Conservation (phyloP, 306 rosid species). For the Trichosanthes cucumerina region DNA sequence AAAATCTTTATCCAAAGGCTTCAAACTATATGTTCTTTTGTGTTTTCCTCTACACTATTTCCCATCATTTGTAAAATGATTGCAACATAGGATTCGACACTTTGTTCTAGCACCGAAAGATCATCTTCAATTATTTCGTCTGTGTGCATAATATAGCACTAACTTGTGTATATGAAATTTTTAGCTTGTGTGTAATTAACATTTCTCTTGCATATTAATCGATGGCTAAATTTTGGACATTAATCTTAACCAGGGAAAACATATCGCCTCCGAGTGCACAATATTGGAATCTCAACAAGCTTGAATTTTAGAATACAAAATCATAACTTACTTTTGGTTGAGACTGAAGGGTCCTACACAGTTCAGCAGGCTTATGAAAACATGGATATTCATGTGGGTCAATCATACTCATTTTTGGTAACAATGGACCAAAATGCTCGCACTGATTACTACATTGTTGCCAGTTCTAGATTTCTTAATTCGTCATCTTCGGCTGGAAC, state of each 20-base stretch:
- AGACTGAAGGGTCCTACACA: slow-evolving; percentile 72
- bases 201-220: background rate
- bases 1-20: background rate
- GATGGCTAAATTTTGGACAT: background rate
- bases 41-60: background rate
- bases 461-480: slow-evolving; percentile 89
- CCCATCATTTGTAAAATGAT: background rate
- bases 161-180: background rate
- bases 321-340: slow-evolving; percentile 62
- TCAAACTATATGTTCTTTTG: background rate
- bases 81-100: background rate
- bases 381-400: slow-evolving; percentile 87
- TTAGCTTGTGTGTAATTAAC: background rate
- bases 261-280: slow-evolving; percentile 69
- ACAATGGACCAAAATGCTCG: slow-evolving; percentile 82
- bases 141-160: background rate
- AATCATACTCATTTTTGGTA: slow-evolving; percentile 71
- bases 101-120: background rate
- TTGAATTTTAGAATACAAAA: slow-evolving; percentile 82
- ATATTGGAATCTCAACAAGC: slow-evolving; percentile 72
- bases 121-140: background rate
- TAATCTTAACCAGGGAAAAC: slow-evolving; percentile 51
- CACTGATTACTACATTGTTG: slow-evolving; percentile 84
- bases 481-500: slow-evolving; percentile 67
- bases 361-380: slow-evolving; percentile 45